Evolutionary conservation across 106 monocot species (phyloP), one percentile per base, ranked within the genome.

Genomic region (Hemerocallis citrina): DNA sequence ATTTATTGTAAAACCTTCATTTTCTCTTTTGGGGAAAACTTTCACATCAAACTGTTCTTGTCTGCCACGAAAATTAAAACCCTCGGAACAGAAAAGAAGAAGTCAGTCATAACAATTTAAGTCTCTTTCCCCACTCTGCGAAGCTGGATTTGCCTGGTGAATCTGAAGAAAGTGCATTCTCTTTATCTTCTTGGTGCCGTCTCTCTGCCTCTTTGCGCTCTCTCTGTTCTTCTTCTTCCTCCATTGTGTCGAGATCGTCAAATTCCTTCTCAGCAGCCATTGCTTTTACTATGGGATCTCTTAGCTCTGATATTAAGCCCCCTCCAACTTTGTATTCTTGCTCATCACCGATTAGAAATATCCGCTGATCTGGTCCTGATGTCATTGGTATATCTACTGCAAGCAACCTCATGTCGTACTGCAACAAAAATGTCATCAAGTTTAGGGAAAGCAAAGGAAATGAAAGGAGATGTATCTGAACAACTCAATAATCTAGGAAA

Each of bases 181-280:
- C 75, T 66, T 73, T 59, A 25, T 78, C 83, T 46, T 81, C 80
- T 0, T n/a, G 64, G 37, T 65, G 80, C 57, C 74, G 80, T 73
- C 73, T 78, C 66, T 81, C 78, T 13, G 81, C 95, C 58, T 90
- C 90, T 62, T 84, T 71, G 0, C 66, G 68, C 40, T 87, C 87
- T 56, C 81, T 74, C 34, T 38, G 52, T 64, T 71, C 86, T 54
- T 96, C 95, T 63, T 81, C 78, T 25, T 96, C 95, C 70, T 96
- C 95, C 72, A 66, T 76, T 29, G 79, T 48, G 44, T 96, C 95
- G 31, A 90, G 78, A 62, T 76, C 75, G 64, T 86, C 86, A 49
- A 96, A 90, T 71, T 96, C 95, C 68, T 87, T 84, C 57, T 96
- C 95, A 0, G 95, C 90, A n/a, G 90, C 75, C 95, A 96, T 84